Evolutionary conservation across 805 yeast species (phyloP).

Genomic region (Lipomyces sp.): DNA sequence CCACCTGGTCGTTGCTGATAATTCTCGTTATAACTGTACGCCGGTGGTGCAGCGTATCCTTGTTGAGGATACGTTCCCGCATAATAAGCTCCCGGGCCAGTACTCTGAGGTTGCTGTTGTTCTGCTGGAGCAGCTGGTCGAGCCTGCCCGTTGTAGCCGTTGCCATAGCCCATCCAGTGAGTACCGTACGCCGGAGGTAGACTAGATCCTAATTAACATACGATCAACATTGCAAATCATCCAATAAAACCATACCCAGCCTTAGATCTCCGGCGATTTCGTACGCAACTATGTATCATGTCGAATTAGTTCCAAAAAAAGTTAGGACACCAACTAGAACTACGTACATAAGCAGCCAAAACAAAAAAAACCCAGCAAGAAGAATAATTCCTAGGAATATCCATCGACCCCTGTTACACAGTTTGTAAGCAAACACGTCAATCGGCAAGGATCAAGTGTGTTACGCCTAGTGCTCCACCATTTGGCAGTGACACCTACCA

Average conservation of each 20-base stretch:
- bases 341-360: slow-evolving; percentile 29
- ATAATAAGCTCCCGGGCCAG: slow-evolving; percentile 29
- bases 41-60: slow-evolving; percentile 26
- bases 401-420: slow-evolving; percentile 30
- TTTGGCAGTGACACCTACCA: slow-evolving; percentile 16
- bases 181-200: slow-evolving; percentile 34
- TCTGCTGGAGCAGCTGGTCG: not conserved
- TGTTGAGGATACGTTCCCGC: slow-evolving; percentile 16
- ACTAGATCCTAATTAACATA: slow-evolving; percentile 10
- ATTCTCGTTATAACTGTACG: slow-evolving; percentile 10
- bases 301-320: not conserved
- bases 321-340: not conserved
- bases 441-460: too few relatives aligned
- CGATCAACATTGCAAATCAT: not conserved
- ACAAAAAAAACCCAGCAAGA: slow-evolving; percentile 10
- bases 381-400: slow-evolving; percentile 27
- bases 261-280: slow-evolving; percentile 24
- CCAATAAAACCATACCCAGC: slow-evolving; percentile 19
- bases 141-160: slow-evolving; percentile 16
- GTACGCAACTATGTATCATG: slow-evolving; percentile 10
- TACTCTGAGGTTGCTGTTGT: slow-evolving; percentile 6
- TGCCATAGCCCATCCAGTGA: slow-evolving; percentile 27
- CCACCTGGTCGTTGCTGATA: not conserved
- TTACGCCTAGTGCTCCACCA: not conserved
- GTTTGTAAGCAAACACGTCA: not conserved